A percentile compares a stretch with the other conserved stretches of the same genome.
Evolutionary conservation across 768 basidiomycete species (phyloP).

Genomic region (Rhodotorula babjevae): DNA sequence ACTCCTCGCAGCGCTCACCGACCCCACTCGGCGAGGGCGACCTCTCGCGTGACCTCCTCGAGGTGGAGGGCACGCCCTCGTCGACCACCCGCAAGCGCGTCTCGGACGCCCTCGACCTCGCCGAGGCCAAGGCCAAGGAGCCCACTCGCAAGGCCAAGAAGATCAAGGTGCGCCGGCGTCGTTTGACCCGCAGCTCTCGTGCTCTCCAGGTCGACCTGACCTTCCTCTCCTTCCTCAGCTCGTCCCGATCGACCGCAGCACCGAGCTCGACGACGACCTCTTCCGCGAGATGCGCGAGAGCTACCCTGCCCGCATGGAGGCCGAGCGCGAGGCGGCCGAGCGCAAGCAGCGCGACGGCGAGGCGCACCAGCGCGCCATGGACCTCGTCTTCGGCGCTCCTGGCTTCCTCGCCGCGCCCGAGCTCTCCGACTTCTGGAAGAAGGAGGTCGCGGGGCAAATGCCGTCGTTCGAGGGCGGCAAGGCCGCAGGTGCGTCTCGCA

Average conservation of each 20-base stretch:
- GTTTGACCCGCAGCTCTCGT: too few species aligned
- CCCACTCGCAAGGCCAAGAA: constrained; percentile 9
- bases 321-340: constrained; percentile 15
- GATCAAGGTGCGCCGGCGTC: neutral
- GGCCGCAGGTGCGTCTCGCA: neutral
- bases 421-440: constrained; percentile 12
- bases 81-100: constrained; percentile 15
- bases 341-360: constrained; percentile 6
- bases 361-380: constrained; percentile 17
- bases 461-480: constrained; percentile 17
- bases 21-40: neutral
- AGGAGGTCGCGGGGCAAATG: neutral
- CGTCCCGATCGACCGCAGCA: constrained; percentile 18
- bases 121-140: neutral
- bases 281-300: constrained; percentile 8
- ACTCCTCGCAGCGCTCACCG: neutral
- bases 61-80: constrained; percentile 7
- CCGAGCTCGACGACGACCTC: constrained; percentile 10
- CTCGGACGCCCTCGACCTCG: constrained; percentile 23
- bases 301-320: constrained; percentile 24
- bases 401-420: neutral
- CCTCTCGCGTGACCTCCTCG: neutral
- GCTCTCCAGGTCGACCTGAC: too few species aligned
- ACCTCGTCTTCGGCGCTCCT: constrained; percentile 24
- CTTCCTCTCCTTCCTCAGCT: neutral